Conservation (phyloP, 345 rosid species). For the Raphanus raphanistrum region DNA sequence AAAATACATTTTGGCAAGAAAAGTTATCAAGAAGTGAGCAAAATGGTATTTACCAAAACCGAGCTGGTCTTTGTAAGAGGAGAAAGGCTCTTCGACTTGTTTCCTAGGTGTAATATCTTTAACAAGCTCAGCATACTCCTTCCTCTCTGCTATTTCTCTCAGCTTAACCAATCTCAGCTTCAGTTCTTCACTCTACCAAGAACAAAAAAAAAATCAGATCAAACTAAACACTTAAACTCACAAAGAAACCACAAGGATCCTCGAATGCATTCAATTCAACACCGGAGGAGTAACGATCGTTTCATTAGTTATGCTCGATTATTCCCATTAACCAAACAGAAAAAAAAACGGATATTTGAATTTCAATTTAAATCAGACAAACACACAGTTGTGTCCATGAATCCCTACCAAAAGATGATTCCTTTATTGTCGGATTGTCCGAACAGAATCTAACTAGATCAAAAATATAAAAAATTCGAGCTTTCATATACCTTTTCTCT, state of each 20-base stretch:
- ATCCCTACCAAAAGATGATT: background rate
- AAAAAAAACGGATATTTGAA: background rate
- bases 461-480: background rate
- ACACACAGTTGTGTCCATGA: background rate
- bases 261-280: background rate
- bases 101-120: conserved; percentile 76
- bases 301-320: background rate
- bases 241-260: background rate
- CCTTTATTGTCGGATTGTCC: background rate
- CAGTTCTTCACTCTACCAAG: conserved; percentile 67
- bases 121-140: conserved; percentile 78
- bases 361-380: background rate
- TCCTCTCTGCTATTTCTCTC: conserved; percentile 76
- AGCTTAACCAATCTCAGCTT: conserved; percentile 66
- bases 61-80: conserved; percentile 93
- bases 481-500: conserved; percentile 64
- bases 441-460: background rate
- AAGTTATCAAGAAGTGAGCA: background rate
- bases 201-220: background rate
- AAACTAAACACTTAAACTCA: conserved; percentile 1
- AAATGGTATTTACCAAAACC: conserved; percentile 66
- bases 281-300: background rate
- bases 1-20: background rate
- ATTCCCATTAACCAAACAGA: background rate
- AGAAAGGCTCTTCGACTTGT: conserved; percentile 72